Evolutionary conservation across 2,329 filamentous ascomycete genomes (phyloP), one percentile per base, ranked within the genome.

Genomic region (Magnaporthiopsis poae): DNA sequence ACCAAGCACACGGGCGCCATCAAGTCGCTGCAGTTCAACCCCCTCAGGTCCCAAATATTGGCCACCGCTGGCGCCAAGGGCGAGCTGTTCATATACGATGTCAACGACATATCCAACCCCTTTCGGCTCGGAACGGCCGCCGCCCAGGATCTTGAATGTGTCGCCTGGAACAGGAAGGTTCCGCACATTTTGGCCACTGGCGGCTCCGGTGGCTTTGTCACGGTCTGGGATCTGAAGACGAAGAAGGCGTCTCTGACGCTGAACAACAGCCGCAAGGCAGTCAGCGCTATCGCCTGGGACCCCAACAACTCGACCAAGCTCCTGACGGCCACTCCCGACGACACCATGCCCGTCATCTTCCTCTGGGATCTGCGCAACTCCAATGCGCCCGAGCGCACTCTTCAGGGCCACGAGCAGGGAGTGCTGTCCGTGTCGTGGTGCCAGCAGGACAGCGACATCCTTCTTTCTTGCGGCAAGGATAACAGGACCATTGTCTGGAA

Each of bases 151-250:
- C 91, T 98, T 70, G 95, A 98, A 74, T 96, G 93, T 71, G 83
- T 99, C 68, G 94, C 96, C 72, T 99, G 96, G 96, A 99, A 99
- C 79, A 93, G 92, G 75, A 98, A 96, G 80, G 94, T 98, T 60
- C 87, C 94, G 18, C 94, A 99, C 75, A 99, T 99, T 75, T 81
- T 99, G 71, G 95, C 94, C 25, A 98, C 94, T 12, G 95, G 95
- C 71, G 94, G 93, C 75, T 90, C 88, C 69, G 93, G 92, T 64
- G 95, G 95, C 5, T 96, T 98, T 74, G 93, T 98, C 52, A 98
- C 95, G 2, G 94, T 99, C 25, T 99, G 95, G 95, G 95, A 99
- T 79, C 84, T 98, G 70, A 97, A 96, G 82, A 92, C 91, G 15
- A 98, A 96, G 85, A 97, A 96, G 80, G 92, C 96, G 72, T 97